Base-by-base conservation (phyloP, 2,329 filamentous ascomycete species). In the Rhinocladiella similis region DNA sequence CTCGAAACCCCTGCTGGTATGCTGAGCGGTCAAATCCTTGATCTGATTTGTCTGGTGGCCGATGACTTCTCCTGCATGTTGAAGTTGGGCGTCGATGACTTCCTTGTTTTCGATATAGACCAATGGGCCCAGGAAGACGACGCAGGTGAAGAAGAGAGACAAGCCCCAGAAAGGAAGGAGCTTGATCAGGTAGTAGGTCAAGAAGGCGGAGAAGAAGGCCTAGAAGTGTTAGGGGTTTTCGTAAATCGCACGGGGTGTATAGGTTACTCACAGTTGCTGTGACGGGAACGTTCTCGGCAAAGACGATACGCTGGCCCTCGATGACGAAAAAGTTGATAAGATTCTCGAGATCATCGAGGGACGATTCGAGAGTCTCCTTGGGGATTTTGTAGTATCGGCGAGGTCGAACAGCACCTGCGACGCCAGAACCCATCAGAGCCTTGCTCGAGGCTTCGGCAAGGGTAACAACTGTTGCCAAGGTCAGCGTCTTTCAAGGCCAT, bases 291-390 rank as follows among this genome's bases (percentile, higher is more conserved):
- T 87, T 87, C 77, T 87, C 84, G 29, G 82, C 84, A 65, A 86
- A 87, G 57, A 87, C 70, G 61, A 87, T 78, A 56, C 84, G 80
- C 75, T 87, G 84, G 68, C 84, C 83, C 69, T 87, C 84, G 61
- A 87, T 85, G 64, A 87, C 78, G 72, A 86, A 84, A 74, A 87
- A 87, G 75, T 87, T 86, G 73, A 83, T 77, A 52, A 87, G 75
- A 72, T 87, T 83, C 69, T 84, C 82, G 13, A 85, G 68, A 68
- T 87, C 84, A 62, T 84, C 83, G 47, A 84, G 73, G 19, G 83
- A 72, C 56, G 78, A 80, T 70, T 87, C 84, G 35, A 86, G 76
- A 47, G 81, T 83, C 65, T 86, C 84, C 69, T 83, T 83, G 35
- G 83, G 82, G 56, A 87, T 80, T 47, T 80, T 85, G 75, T 84